Evolutionary conservation across 169 alveolate genomes (phyloP).

Genomic region (Perkinsus marinus): DNA sequence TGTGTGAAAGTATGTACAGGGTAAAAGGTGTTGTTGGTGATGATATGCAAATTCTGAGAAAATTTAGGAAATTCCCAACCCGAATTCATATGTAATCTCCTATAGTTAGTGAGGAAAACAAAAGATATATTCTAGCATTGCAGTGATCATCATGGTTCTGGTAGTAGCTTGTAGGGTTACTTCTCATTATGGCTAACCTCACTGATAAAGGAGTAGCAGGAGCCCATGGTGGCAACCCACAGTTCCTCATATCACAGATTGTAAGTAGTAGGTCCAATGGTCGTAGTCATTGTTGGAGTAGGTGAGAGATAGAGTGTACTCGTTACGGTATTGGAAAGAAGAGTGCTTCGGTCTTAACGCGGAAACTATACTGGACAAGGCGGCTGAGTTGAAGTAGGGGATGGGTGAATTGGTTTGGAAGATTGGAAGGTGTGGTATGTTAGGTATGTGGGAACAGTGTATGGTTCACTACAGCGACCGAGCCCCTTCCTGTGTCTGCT

Average conservation of each 20-base stretch:
- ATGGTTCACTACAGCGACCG: slow-evolving; percentile 62
- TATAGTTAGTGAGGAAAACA: too few species aligned
- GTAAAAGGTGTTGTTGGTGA: too few species aligned
- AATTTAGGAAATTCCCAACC: too few species aligned
- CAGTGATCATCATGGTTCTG: too few species aligned
- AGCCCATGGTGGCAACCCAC: neutral
- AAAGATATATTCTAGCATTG: too few species aligned
- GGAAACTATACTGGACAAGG: slow-evolving; percentile 66
- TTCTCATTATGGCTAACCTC: neutral
- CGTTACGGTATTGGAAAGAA: slow-evolving; percentile 64
- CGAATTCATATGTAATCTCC: too few species aligned
- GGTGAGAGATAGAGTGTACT: slow-evolving; percentile 53
- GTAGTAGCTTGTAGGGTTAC: neutral
- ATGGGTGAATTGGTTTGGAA: neutral
- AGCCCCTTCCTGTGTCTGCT: slow-evolving; percentile 58
- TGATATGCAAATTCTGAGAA: too few species aligned
- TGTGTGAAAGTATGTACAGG: too few species aligned
- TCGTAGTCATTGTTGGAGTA: neutral
- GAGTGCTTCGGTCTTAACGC: slow-evolving; percentile 69
- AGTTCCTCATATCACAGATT: neutral
- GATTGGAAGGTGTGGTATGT: slow-evolving; percentile 22
- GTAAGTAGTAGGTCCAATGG: neutral
- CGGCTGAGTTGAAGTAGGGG: slow-evolving; percentile 8
- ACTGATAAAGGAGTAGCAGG: neutral
- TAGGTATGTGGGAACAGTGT: slow-evolving; percentile 69